phyloP scores from a whole-genome alignment of 2,329 filamentous ascomycete genomes.

The Lachnellula occidentalis region DNA sequence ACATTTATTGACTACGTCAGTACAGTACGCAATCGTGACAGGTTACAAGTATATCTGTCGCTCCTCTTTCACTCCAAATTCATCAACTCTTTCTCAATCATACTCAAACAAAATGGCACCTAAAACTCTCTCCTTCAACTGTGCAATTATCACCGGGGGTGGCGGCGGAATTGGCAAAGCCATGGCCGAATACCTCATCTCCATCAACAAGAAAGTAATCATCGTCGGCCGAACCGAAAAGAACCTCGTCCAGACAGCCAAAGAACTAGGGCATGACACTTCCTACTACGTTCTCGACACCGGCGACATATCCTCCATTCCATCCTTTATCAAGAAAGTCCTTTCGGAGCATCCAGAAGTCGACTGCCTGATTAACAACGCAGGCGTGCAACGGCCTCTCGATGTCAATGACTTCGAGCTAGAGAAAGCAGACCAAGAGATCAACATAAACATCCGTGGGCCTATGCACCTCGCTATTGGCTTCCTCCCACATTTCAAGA shows the following conservation, averaged over 20 bases:
- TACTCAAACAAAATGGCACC: conserved; percentile 4
- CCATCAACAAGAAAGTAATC: conserved; percentile 37
- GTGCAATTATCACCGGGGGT: conserved; percentile 46
- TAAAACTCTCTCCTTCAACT: conserved; percentile 34
- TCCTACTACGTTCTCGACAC: conserved; percentile 50
- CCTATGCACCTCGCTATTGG: conserved; percentile 49
- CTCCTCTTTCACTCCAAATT: too few species aligned
- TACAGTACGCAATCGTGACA: too few species aligned
- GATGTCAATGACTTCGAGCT: conserved; percentile 42
- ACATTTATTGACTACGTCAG: too few species aligned
- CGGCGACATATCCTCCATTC: conserved; percentile 39
- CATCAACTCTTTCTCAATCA: conserved; percentile 1
- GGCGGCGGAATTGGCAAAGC: conserved; percentile 47
- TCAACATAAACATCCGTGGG: conserved; percentile 53
- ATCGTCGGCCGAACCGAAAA: conserved; percentile 50
- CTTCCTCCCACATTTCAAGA: conserved; percentile 45
- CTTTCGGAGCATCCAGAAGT: conserved; percentile 46
- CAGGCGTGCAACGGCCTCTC: conserved; percentile 51
- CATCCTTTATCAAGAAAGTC: conserved; percentile 40
- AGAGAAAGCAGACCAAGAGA: conserved; percentile 48
- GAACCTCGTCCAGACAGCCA: conserved; percentile 40
- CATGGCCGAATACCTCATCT: conserved; percentile 37
- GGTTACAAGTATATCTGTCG: too few species aligned
- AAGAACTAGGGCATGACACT: conserved; percentile 37
- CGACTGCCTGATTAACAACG: conserved; percentile 56